Evolutionary conservation across 1,284 basidiomycete species (phyloP).

Genomic region (Gomphus bonarii): DNA sequence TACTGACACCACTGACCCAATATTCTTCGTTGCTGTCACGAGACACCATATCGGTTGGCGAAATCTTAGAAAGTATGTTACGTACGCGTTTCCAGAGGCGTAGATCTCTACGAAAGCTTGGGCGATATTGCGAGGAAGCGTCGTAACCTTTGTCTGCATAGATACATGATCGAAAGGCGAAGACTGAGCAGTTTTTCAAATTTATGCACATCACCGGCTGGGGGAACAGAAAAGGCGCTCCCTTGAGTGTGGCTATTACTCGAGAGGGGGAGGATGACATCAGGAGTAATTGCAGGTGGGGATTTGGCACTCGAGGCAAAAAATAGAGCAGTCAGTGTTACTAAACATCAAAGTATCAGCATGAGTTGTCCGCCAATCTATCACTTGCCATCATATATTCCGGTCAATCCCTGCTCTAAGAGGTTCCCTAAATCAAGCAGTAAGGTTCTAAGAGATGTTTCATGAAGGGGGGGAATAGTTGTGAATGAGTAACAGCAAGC

Average conservation of each 20-base stretch:
- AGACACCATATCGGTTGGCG: not conserved
- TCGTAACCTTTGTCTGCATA: not conserved
- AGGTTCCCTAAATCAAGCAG: conserved; percentile 10
- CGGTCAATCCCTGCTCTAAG: conserved; percentile 8
- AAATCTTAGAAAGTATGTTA: not conserved
- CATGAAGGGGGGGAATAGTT: not conserved
- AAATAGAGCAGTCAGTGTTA: conserved; percentile 5
- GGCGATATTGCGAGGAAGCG: conserved; percentile 10
- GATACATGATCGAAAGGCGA: not conserved
- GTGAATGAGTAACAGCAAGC: not conserved
- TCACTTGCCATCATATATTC: conserved; percentile 8
- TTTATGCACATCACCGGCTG: not conserved
- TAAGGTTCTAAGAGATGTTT: not conserved
- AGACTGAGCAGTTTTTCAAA: not conserved
- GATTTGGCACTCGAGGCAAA: not conserved
- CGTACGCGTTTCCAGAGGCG: conserved; percentile 9
- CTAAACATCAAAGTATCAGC: not conserved
- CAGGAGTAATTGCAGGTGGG: not conserved
- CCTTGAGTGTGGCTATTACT: conserved; percentile 2
- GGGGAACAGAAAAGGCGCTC: not conserved
- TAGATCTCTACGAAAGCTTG: conserved; percentile 10
- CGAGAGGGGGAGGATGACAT: conserved; percentile 9
- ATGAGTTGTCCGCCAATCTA: not conserved
- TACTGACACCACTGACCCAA: not conserved
- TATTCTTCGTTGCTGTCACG: conserved; percentile 9